Evolutionary conservation across 805 yeast genomes (phyloP).

Genomic region (Wickerhamiella azyma): DNA sequence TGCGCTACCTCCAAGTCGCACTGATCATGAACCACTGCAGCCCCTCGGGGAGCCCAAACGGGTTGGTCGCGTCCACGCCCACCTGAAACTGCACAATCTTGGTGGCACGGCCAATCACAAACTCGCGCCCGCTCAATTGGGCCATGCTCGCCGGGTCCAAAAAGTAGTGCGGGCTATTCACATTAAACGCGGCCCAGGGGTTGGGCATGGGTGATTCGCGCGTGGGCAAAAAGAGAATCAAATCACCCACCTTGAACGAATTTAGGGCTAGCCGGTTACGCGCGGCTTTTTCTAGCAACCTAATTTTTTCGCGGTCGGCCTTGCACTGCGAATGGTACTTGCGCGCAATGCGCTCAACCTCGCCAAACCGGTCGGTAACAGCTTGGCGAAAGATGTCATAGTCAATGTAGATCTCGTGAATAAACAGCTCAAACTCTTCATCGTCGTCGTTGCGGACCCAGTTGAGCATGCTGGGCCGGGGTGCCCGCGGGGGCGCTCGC

Average conservation of each 20-base stretch:
- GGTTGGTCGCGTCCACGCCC: constrained; percentile 38
- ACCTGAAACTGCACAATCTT: constrained; percentile 37
- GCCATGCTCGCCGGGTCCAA: constrained; percentile 35
- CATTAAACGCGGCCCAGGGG: constrained; percentile 93
- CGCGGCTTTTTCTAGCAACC: constrained; percentile 22
- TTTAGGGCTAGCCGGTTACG: constrained; percentile 50
- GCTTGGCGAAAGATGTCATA: constrained; percentile 30
- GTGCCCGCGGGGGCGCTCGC: constrained; percentile 1
- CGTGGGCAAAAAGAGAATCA: constrained; percentile 78
- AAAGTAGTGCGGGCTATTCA: constrained; percentile 76
- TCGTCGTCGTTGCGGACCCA: constrained; percentile 35
- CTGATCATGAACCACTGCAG: constrained; percentile 23
- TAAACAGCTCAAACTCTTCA: constrained; percentile 16
- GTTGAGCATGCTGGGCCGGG: constrained; percentile 22
- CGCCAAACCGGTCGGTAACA: constrained; percentile 65
- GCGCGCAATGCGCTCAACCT: constrained; percentile 81
- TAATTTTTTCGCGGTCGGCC: constrained; percentile 28
- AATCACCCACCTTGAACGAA: constrained; percentile 56
- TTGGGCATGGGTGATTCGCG: constrained; percentile 32
- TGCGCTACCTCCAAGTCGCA: constrained; percentile 10
- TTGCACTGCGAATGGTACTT: constrained; percentile 63
- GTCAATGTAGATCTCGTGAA: constrained; percentile 25
- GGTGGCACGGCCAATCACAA: constrained; percentile 65
- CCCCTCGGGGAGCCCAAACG: constrained; percentile 51
- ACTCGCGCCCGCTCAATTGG: constrained; percentile 40